These are phyloP conservation scores for Rhododendron ovatum DNA, from an alignment of 148 eudicot species.

Conservation along the genomic window DNA sequence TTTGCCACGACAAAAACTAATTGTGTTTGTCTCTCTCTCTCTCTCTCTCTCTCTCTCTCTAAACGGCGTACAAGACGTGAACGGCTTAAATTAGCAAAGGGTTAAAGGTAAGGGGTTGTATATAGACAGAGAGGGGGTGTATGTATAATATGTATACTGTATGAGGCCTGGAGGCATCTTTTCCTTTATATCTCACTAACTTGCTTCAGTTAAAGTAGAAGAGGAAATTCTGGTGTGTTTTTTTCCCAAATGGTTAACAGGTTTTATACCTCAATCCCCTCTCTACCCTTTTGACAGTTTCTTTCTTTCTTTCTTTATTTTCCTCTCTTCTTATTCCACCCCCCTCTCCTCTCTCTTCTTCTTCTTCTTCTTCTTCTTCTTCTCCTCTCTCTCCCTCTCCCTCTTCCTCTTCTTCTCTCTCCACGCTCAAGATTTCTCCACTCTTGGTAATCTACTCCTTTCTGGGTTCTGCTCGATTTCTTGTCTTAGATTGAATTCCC, in stretches of 20 bases:
- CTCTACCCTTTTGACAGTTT: background rate
- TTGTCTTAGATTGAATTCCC: background rate
- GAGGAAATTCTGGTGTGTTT: conserved; percentile 40
- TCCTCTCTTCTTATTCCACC: background rate
- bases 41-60: conserved; percentile 10
- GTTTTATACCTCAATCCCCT: conserved; percentile 37
- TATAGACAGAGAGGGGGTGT: background rate
- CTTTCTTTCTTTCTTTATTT: background rate
- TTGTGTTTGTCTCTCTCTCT: background rate
- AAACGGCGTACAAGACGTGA: conserved; percentile 17
- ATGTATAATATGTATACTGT: background rate
- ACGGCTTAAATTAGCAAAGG: conserved; percentile 29
- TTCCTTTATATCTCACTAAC: conserved; percentile 42
- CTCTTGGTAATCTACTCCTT: background rate
- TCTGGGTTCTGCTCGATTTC: conserved; percentile 5
- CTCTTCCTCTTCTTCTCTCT: background rate
- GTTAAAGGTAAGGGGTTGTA: conserved; percentile 7
- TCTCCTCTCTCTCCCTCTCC: conserved; percentile 16
- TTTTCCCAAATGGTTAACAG: conserved; percentile 36
- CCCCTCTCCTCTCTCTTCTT: background rate
- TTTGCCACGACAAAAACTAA: background rate
- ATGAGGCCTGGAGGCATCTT: conserved; percentile 19
- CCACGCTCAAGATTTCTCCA: background rate
- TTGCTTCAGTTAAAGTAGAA: conserved; percentile 59
- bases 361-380: background rate